Base-by-base conservation (phyloP, 108 stramenopile species). In the Nannochloropsis oceanica region DNA sequence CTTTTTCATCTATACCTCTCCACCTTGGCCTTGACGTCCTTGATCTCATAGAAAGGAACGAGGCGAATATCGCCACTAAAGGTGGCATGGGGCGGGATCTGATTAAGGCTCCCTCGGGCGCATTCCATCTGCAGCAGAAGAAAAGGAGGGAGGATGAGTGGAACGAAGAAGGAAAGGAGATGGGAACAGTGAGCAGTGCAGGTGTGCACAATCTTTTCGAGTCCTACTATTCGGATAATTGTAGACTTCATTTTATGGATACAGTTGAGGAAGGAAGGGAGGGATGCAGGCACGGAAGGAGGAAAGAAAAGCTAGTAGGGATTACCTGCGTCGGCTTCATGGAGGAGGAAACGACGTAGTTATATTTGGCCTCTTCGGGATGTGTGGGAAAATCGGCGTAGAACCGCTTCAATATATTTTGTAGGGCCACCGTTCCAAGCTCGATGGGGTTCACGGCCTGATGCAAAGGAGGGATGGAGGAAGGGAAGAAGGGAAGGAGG, bases 311-410 rank as follows among this genome's bases (percentile, higher is more conserved):
- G 46, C 14, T 14, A 13, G 46, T 14, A 50, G 46, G 18, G 13
- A 50, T 50, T 50, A 93, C 46, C 43, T 92, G 92, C 12, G 92
- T 93, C 18, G 92, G 91, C 87, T 93, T 93, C 84, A 93, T 91
- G 44, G 92, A 92, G 59, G 90, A 90, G 11, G 91, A 91, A 80
- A 90, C 91, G 44, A 84, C 85, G 91, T 86, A 93, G 86, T 91
- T 91, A 87, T 90, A 92, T 43, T 87, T 46, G 11, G 9, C 50
- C 44, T 92, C 92, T 26, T 90, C 81, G 8, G 88, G 89, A 81
- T 92, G 91, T 11, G 90, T 85, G 43, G 92, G 90, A 59, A 91
- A 92, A 80, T 92, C 91, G 43, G 84, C 84, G 80, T 90, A 92
- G 82, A 92, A 92, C 18, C 86, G 85, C 73, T 43, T 25, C 80